Conservation (phyloP, 495 filamentous ascomycete species). For the Extremus antarcticus region DNA sequence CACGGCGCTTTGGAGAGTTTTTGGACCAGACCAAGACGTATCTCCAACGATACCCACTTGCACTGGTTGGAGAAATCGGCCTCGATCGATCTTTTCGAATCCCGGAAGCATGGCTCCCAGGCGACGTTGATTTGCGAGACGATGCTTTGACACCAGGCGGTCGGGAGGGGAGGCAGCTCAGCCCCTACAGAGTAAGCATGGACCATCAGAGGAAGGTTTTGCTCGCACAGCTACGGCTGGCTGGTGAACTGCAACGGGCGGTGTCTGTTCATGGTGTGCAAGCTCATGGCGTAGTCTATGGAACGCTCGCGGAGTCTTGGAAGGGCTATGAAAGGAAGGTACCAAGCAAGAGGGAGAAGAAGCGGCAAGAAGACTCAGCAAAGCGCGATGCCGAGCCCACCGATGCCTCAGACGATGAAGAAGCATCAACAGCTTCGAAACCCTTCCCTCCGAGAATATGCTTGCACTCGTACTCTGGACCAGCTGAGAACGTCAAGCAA, state of each 20-base stretch:
- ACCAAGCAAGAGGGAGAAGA: slow-evolving; percentile 51
- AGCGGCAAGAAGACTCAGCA: slow-evolving; percentile 24
- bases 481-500: slow-evolving; percentile 62
- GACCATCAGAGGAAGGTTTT: slow-evolving; percentile 68
- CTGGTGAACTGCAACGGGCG: slow-evolving; percentile 66
- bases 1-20: slow-evolving; percentile 54
- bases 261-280: slow-evolving; percentile 89
- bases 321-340: slow-evolving; percentile 66
- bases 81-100: slow-evolving; percentile 79
- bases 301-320: slow-evolving; percentile 66
- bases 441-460: slow-evolving; percentile 87
- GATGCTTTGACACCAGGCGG: slow-evolving; percentile 63
- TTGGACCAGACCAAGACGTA: slow-evolving; percentile 53
- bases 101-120: slow-evolving; percentile 49
- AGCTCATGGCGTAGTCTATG: slow-evolving; percentile 72
- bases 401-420: slow-evolving; percentile 20
- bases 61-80: slow-evolving; percentile 81
- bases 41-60: slow-evolving; percentile 51
- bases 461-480: slow-evolving; percentile 84
- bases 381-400: slow-evolving; percentile 21
- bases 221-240: slow-evolving; percentile 72
- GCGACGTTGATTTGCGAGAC: slow-evolving; percentile 43
- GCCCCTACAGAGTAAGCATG: slow-evolving; percentile 62
- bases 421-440: slow-evolving; percentile 24
- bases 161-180: slow-evolving; percentile 64